phyloP scores from a whole-genome alignment of 2,329 filamentous ascomycete genomes.

The Geoglossum cookeanum region DNA sequence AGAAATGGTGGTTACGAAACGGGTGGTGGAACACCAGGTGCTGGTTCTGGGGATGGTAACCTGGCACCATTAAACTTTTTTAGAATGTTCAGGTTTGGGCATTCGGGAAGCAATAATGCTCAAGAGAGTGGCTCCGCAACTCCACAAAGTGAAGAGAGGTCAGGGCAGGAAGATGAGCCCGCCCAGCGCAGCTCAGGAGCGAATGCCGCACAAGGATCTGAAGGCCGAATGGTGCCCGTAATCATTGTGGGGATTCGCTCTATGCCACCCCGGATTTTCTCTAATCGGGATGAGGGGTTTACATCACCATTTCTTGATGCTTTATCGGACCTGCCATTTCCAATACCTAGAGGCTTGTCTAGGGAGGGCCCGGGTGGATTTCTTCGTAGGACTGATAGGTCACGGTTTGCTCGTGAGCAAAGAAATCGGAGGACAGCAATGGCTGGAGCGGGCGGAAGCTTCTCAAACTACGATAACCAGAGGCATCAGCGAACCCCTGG shows the following conservation, averaged over 20 bases:
- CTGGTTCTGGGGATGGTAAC: conserved; percentile 21
- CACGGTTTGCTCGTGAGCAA: conserved; percentile 29
- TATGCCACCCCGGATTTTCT: conserved; percentile 30
- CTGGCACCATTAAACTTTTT: conserved; percentile 45
- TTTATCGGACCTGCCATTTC: conserved; percentile 26
- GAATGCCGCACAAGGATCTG: conserved; percentile 22
- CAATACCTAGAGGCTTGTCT: conserved; percentile 23
- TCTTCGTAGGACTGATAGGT: conserved; percentile 33
- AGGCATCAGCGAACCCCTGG: conserved; percentile 23
- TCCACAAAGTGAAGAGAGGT: conserved; percentile 10
- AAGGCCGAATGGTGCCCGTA: conserved; percentile 44
- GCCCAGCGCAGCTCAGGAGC: conserved; percentile 3
- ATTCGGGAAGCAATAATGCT: background rate
- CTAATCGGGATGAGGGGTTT: conserved; percentile 23
- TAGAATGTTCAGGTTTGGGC: conserved; percentile 44
- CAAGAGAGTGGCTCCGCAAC: conserved; percentile 1
- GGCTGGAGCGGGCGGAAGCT: conserved; percentile 29
- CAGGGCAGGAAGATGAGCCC: conserved; percentile 8
- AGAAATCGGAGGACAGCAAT: conserved; percentile 31
- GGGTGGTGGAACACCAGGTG: conserved; percentile 18
- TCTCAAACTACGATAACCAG: conserved; percentile 32
- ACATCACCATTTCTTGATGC: conserved; percentile 26
- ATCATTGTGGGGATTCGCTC: conserved; percentile 52
- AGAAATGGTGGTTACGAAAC: conserved; percentile 23
- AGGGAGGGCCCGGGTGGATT: conserved; percentile 29